These are phyloP conservation scores for Pigoraptor vietnamica DNA, from an alignment of 78 protist genomes.

Conservation along the genomic window DNA sequence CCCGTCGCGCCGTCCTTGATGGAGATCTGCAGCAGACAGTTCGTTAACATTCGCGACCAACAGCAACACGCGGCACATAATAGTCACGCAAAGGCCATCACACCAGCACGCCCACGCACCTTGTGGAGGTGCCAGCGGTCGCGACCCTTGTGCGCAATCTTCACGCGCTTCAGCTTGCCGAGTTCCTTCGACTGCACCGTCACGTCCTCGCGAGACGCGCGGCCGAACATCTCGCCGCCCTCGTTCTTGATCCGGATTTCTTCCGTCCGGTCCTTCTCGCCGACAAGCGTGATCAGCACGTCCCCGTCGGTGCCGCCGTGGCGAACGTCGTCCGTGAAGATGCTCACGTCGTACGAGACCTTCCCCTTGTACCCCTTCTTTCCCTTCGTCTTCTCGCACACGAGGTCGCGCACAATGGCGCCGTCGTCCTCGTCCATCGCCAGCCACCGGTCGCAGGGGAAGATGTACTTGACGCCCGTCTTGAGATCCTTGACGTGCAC, in stretches of 20 bases:
- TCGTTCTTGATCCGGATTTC: background rate
- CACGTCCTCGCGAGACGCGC: background rate
- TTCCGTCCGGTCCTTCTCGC: background rate
- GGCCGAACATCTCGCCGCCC: background rate
- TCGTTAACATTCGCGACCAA: too few relatives aligned
- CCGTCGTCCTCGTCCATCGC: conserved; percentile 24
- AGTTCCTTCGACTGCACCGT: background rate
- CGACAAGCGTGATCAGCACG: background rate
- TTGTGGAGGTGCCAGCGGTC: background rate
- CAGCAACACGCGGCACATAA: too few relatives aligned
- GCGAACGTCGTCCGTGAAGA: background rate
- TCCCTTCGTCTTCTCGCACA: background rate
- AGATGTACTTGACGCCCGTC: background rate
- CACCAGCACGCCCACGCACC: background rate
- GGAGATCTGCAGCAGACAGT: background rate
- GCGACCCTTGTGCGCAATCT: background rate
- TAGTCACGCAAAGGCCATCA: too few relatives aligned
- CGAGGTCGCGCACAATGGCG: background rate
- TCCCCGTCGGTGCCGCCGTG: background rate
- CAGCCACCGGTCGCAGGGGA: conserved; percentile 16
- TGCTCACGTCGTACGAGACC: background rate
- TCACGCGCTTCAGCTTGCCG: background rate
- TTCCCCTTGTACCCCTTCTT: background rate
- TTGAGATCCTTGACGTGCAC: background rate
- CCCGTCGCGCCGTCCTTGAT: background rate